phyloP scores from a whole-genome alignment of 306 rosid species.

The Arachis hypogaea region DNA sequence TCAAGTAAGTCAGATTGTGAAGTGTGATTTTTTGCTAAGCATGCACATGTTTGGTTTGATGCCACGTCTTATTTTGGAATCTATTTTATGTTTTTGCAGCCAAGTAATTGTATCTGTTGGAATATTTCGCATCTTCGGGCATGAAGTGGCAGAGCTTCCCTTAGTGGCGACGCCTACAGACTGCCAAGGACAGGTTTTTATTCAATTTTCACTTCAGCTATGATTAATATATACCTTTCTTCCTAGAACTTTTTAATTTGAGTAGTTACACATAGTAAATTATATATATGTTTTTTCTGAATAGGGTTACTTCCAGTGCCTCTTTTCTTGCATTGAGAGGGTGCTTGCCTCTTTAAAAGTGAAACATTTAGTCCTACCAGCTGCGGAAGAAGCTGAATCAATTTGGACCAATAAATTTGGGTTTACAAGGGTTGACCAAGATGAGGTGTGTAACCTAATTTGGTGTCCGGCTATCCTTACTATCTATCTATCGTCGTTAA shows the following conservation, averaged over 20 bases:
- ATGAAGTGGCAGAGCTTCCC: constrained; percentile 87
- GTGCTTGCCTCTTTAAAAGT: constrained; percentile 60
- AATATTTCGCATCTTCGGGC: constrained; percentile 75
- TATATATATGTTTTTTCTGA: not conserved
- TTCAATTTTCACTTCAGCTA: not conserved
- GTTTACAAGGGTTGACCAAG: constrained; percentile 49
- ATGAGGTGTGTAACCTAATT: constrained; percentile 48
- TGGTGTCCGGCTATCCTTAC: not conserved
- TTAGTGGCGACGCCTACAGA: constrained; percentile 67
- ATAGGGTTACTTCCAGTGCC: constrained; percentile 75
- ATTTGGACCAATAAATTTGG: constrained; percentile 77
- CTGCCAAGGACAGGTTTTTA: constrained; percentile 72
- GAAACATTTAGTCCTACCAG: constrained; percentile 65
- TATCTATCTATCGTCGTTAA: not conserved
- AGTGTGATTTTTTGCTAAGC: not conserved
- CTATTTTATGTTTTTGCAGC: constrained; percentile 44
- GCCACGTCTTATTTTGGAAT: not conserved
- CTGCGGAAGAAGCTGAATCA: constrained; percentile 70
- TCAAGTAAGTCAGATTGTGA: constrained; percentile 56
- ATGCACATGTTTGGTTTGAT: not conserved
- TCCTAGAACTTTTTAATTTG: not conserved
- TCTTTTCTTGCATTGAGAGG: constrained; percentile 70
- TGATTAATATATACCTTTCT: not conserved
- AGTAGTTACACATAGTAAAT: not conserved
- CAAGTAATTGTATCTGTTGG: constrained; percentile 65